phyloP scores from a whole-genome alignment of 495 filamentous ascomycete genomes.

The Penicillium cinerascens region DNA sequence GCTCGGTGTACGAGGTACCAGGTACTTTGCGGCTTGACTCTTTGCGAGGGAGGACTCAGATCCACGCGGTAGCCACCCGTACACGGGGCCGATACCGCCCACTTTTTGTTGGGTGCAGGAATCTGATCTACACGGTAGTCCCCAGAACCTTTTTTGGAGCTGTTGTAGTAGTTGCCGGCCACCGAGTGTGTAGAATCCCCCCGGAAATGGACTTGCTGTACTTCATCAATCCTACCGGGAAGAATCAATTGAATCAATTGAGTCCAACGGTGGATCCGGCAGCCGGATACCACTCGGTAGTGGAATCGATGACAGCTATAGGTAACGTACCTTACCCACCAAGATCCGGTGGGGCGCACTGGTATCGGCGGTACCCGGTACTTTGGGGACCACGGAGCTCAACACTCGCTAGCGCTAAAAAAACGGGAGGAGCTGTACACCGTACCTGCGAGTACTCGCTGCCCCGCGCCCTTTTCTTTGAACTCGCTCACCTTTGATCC shows the following conservation, averaged over 20 bases:
- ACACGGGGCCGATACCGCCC: not conserved
- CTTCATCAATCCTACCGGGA: not conserved
- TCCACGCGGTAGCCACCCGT: conserved; percentile 4
- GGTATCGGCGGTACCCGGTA: conserved; percentile 25
- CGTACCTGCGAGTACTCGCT: conserved; percentile 33
- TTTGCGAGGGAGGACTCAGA: conserved; percentile 1
- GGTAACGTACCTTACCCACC: no score
- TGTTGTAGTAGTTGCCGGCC: not conserved
- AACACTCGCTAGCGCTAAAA: not conserved
- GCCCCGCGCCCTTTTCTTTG: conserved; percentile 26
- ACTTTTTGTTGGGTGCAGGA: conserved; percentile 5
- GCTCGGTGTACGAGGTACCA: not conserved
- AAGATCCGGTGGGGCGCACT: not conserved
- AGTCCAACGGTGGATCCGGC: not conserved
- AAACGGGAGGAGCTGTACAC: conserved; percentile 28
- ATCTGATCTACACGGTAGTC: conserved; percentile 7
- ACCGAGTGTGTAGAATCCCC: not conserved
- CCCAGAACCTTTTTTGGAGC: not conserved
- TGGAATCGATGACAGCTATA: not conserved
- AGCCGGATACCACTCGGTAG: not conserved
- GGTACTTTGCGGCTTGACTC: not conserved
- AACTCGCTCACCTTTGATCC: conserved; percentile 14
- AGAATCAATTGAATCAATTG: not conserved
- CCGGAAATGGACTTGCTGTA: not conserved
- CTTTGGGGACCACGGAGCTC: conserved; percentile 19